Percentiles rank a stretch among this genome's conserved stretches.
phyloP scores from a whole-genome alignment of 2,329 filamentous ascomycete species.

The Sarocladium oryzae region DNA sequence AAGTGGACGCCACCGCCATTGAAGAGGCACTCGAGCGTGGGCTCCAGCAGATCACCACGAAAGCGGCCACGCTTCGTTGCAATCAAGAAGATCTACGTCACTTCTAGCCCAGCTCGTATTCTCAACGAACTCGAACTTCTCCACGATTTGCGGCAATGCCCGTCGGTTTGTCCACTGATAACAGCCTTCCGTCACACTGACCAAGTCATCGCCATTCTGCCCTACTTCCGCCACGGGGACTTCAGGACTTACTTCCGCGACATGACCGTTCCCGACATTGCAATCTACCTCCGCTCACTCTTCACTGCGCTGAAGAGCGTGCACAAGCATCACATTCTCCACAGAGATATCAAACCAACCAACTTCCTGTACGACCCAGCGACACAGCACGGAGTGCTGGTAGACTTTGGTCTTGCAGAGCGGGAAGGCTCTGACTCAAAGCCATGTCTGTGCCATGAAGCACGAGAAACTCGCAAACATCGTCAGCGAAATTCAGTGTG shows the following conservation, averaged over 20 bases:
- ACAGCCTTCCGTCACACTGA: conserved; percentile 94
- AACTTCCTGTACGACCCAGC: conserved; percentile 91
- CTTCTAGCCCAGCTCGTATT: conserved; percentile 86
- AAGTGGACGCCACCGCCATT: conserved; percentile 65
- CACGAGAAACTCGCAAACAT: conserved; percentile 54
- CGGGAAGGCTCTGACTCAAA: conserved; percentile 69
- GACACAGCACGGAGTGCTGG: conserved; percentile 76
- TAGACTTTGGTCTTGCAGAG: conserved; percentile 98
- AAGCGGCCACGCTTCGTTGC: conserved; percentile 70
- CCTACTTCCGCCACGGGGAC: conserved; percentile 92
- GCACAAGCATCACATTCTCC: conserved; percentile 77
- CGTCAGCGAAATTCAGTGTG: conserved; percentile 52
- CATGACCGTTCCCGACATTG: conserved; percentile 80
- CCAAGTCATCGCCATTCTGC: conserved; percentile 89
- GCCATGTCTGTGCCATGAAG: conserved; percentile 74
- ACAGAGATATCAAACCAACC: conserved; percentile 95
- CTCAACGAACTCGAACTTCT: conserved; percentile 94
- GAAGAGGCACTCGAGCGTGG: conserved; percentile 40
- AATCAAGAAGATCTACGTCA: conserved; percentile 99
- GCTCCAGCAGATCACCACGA: conserved; percentile 21
- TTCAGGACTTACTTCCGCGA: conserved; percentile 92
- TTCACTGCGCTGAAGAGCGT: conserved; percentile 81
- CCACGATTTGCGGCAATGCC: conserved; percentile 75
- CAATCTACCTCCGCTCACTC: conserved; percentile 81
- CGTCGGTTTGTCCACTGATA: conserved; percentile 87